Evolutionary conservation across 1,284 basidiomycete species (phyloP), one percentile per base, ranked within the genome.

Genomic region (Ustilago trichophora): DNA sequence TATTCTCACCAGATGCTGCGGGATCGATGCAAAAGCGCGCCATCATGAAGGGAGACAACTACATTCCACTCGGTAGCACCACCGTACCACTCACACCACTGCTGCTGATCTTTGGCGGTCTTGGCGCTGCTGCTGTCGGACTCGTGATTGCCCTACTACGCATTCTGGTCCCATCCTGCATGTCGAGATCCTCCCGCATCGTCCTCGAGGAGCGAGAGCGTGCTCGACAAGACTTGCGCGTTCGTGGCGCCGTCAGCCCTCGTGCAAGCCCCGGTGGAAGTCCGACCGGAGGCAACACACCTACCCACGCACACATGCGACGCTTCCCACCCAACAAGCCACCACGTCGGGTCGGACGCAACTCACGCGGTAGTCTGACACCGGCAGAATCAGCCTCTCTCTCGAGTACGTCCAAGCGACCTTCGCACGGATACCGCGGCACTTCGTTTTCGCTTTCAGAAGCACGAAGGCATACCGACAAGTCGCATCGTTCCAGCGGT

Each of bases 41-140:
- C 32, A 65, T 70, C 50, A 70, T 70, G 67, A 65, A 65, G 34
- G 62, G 67, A n/a, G 52, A 70, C 56, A 44, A 70, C 26, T 70
- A 65, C 32, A 34, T 70, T 5, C 62, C 67, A 18, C 50, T 70
- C 6, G 57, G 56, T 44, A 41, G 49, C 36, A 70, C 62, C 22
- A 57, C 40, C 2, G 46, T 70, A 2, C 67, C 67, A 6, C 57
- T 70, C 33, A 43, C 67, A n/a, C 60, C 62, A 19, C 25, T 65
- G 0, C 42, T 70, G 19, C 62, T 70, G 42, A 34, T 70, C 41
- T 48, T 70, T 32, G 51, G 35, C 9, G 67, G 55, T 2, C 35
- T 70, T 11, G 67, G 43, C 4, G 60, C 50, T 16, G 55, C 67
- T 11, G 34, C 24, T 0, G 32, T 59, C 1, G 62, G 51, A 3